Percentiles rank a stretch among this genome's conserved stretches.
Evolutionary conservation across 805 yeast species (phyloP).

Genomic region (Groenewaldozyma tartarivorans): DNA sequence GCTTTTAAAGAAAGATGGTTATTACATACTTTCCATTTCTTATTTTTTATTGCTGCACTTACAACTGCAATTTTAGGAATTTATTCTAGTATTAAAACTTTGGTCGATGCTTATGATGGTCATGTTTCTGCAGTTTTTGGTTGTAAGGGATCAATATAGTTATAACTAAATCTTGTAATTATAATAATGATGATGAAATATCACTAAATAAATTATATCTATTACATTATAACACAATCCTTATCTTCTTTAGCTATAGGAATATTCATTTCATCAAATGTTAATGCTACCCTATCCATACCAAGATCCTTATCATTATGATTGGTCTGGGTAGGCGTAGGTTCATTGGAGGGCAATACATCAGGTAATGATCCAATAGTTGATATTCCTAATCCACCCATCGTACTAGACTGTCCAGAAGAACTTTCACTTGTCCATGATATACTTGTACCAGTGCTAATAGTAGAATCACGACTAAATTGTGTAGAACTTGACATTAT

Average conservation of each 20-base stretch:
- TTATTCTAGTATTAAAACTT: slow-evolving; percentile 19
- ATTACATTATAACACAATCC: slow-evolving; percentile 24
- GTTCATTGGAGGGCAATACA: not conserved
- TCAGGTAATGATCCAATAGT: not conserved
- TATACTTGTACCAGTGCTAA: slow-evolving; percentile 4
- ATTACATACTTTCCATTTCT: slow-evolving; percentile 17
- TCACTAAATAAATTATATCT: not conserved
- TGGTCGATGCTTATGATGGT: slow-evolving; percentile 12
- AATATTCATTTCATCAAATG: slow-evolving; percentile 29
- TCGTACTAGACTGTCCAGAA: not conserved
- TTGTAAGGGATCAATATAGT: slow-evolving; percentile 12
- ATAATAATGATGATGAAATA: not conserved
- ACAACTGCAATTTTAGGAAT: slow-evolving; percentile 25
- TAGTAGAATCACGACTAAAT: slow-evolving; percentile 8
- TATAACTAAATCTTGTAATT: not conserved
- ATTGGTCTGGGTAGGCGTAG: not conserved
- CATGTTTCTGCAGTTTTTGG: slow-evolving; percentile 13
- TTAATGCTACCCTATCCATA: slow-evolving; percentile 17
- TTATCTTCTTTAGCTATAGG: slow-evolving; percentile 20
- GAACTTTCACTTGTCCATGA: not conserved
- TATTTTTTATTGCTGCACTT: slow-evolving; percentile 25
- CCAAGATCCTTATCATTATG: not conserved
- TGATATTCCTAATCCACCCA: not conserved
- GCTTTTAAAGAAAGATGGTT: slow-evolving; percentile 20
- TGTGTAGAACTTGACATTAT: slow-evolving; percentile 1